Conservation (phyloP, 2,329 filamentous ascomycete species). For the Madurella fahalii region DNA sequence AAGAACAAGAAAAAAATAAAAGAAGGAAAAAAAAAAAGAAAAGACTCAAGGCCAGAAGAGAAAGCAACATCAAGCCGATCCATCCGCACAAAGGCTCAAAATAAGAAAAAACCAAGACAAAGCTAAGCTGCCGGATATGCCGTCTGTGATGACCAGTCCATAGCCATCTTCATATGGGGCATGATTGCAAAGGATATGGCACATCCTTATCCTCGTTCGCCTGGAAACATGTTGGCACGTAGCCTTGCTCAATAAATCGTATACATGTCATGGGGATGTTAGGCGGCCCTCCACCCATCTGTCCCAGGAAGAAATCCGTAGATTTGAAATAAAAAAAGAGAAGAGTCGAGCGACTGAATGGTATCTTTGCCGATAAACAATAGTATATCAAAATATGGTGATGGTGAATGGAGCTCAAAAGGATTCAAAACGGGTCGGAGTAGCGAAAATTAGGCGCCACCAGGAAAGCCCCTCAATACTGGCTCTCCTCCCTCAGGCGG, state of each 20-base stretch:
- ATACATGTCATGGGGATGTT: slow-evolving; percentile 12
- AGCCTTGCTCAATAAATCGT: slow-evolving; percentile 10
- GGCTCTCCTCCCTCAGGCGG: slow-evolving; percentile 52
- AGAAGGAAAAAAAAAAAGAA: background rate
- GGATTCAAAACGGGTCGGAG: slow-evolving; percentile 1
- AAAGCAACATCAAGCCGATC: too few relatives aligned
- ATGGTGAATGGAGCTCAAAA: background rate
- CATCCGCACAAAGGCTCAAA: too few relatives aligned
- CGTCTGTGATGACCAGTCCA: background rate
- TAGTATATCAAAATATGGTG: background rate
- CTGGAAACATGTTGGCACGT: background rate
- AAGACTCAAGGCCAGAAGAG: background rate
- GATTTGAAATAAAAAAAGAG: slow-evolving; percentile 1
- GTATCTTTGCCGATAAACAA: slow-evolving; percentile 18
- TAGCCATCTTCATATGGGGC: background rate
- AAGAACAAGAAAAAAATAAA: background rate
- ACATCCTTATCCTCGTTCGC: slow-evolving; percentile 1
- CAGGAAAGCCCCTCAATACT: slow-evolving; percentile 36
- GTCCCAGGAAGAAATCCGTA: slow-evolving; percentile 3
- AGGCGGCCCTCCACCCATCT: background rate
- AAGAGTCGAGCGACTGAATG: slow-evolving; percentile 16
- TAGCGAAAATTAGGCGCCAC: background rate
- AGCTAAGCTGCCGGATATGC: background rate
- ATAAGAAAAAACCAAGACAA: background rate
- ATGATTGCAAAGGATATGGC: background rate